A percentile compares a stretch with the other conserved stretches of the same genome.
Evolutionary conservation across 805 yeast species (phyloP).

Genomic region (Lachancea lanzarotensis): DNA sequence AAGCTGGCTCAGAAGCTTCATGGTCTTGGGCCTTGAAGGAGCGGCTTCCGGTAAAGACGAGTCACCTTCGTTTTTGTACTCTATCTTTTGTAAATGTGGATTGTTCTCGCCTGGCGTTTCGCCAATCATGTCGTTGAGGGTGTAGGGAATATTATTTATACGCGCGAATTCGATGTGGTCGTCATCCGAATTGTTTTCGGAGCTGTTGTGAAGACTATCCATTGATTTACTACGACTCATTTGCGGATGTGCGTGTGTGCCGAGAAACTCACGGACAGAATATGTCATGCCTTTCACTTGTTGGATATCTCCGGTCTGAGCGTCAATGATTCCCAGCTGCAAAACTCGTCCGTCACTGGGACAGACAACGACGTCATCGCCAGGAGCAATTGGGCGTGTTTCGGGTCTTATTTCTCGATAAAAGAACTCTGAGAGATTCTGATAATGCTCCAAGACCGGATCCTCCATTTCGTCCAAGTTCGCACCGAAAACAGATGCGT

Average conservation of each 20-base stretch:
- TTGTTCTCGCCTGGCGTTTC: slow-evolving; percentile 35
- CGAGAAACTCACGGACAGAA: slow-evolving; percentile 80
- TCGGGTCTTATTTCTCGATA: slow-evolving; percentile 76
- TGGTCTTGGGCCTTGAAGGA: slow-evolving; percentile 29
- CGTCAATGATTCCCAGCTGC: slow-evolving; percentile 67
- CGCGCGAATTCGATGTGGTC: slow-evolving; percentile 59
- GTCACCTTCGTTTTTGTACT: slow-evolving; percentile 63
- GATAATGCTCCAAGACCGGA: slow-evolving; percentile 65
- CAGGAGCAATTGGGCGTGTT: slow-evolving; percentile 65
- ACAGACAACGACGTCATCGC: slow-evolving; percentile 56
- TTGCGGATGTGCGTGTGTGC: slow-evolving; percentile 39
- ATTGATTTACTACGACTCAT: slow-evolving; percentile 26
- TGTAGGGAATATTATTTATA: slow-evolving; percentile 64
- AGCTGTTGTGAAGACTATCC: slow-evolving; percentile 7
- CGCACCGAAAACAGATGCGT: slow-evolving; percentile 77
- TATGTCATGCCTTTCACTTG: slow-evolving; percentile 97
- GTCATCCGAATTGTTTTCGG: slow-evolving; percentile 30
- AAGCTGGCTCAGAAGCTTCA: slow-evolving; percentile 35
- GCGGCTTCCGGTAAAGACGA: slow-evolving; percentile 38
- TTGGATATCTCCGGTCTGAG: slow-evolving; percentile 77
- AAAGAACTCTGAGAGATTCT: slow-evolving; percentile 84
- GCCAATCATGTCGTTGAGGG: slow-evolving; percentile 63
- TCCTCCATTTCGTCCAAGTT: slow-evolving; percentile 85
- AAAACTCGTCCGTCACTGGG: slow-evolving; percentile 93
- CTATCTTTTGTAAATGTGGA: slow-evolving; percentile 40